These are phyloP conservation scores for Amauroascus verrucosus DNA, from an alignment of 2,329 filamentous ascomycete species.

Conservation along the genomic window DNA sequence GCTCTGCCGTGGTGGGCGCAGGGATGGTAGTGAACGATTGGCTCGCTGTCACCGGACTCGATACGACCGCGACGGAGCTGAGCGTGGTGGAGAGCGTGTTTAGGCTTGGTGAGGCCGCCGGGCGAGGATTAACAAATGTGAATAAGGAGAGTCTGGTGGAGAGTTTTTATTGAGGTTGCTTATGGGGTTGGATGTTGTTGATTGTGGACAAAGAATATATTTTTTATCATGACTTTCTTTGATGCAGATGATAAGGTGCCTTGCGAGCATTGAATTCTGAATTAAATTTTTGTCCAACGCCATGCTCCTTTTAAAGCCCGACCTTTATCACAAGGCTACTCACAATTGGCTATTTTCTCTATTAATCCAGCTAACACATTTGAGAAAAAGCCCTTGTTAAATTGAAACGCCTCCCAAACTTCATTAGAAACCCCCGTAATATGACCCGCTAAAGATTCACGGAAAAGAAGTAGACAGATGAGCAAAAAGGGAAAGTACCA, in stretches of 20 bases:
- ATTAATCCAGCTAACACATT: background rate
- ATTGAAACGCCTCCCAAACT: background rate
- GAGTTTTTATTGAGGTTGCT: constrained; percentile 69
- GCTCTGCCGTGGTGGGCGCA: constrained; percentile 87
- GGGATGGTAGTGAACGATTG: constrained; percentile 97
- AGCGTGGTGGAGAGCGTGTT: constrained; percentile 96
- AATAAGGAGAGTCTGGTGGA: constrained; percentile 99
- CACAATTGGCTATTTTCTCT: background rate
- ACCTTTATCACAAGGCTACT: background rate
- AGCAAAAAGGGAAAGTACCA: background rate
- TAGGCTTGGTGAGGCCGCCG: constrained; percentile 73
- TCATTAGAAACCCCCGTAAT: background rate
- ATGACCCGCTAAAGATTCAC: constrained; percentile 5
- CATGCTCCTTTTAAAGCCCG: background rate
- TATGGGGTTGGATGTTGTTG: background rate
- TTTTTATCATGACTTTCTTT: constrained; percentile 1
- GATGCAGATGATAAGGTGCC: background rate
- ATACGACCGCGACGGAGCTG: constrained; percentile 94
- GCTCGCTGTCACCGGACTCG: constrained; percentile 85
- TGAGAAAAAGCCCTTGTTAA: background rate
- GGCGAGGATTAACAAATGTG: constrained; percentile 55
- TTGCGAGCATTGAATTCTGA: background rate
- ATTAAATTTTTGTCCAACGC: background rate
- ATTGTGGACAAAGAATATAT: background rate
- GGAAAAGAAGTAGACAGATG: background rate